Evolutionary conservation across 805 yeast species (phyloP).

Genomic region (Nakazawaea anatomiae): DNA sequence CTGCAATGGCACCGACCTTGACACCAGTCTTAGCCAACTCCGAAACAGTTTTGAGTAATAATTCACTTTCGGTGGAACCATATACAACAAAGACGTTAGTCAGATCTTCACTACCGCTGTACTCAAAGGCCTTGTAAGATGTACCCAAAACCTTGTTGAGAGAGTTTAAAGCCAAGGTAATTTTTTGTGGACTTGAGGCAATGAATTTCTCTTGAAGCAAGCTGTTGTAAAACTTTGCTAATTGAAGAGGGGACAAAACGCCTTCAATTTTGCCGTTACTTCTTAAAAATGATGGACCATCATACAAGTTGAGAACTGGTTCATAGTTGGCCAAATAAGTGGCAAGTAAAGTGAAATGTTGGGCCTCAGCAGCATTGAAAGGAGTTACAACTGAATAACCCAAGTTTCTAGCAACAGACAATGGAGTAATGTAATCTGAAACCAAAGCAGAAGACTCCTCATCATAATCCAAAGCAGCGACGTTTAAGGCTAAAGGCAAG

Average conservation of each 20-base stretch:
- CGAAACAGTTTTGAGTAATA: constrained; percentile 40
- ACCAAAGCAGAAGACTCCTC: constrained; percentile 43
- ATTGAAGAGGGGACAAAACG: constrained; percentile 35
- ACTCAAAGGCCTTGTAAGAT: constrained; percentile 57
- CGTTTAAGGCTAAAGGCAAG: constrained; percentile 62
- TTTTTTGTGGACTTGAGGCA: constrained; percentile 28
- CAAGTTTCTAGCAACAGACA: constrained; percentile 56
- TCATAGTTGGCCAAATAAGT: constrained; percentile 52
- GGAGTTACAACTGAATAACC: constrained; percentile 70
- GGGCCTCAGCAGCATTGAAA: constrained; percentile 53
- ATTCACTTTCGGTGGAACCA: constrained; percentile 62
- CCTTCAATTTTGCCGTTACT: constrained; percentile 41
- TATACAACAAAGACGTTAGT: constrained; percentile 71
- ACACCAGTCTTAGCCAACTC: constrained; percentile 25
- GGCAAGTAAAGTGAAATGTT: constrained; percentile 58
- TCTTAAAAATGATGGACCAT: constrained; percentile 64
- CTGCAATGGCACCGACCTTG: constrained; percentile 60
- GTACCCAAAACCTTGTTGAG: constrained; percentile 54
- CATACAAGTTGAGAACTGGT: constrained; percentile 71
- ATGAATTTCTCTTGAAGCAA: constrained; percentile 26
- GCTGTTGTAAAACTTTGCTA: constrained; percentile 32
- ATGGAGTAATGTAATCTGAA: constrained; percentile 58
- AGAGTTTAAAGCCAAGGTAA: constrained; percentile 39
- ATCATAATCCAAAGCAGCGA: constrained; percentile 74
- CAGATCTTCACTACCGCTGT: constrained; percentile 59